Conservation (phyloP, 768 basidiomycete genomes). For the Boletus rufocinnamomeus region DNA sequence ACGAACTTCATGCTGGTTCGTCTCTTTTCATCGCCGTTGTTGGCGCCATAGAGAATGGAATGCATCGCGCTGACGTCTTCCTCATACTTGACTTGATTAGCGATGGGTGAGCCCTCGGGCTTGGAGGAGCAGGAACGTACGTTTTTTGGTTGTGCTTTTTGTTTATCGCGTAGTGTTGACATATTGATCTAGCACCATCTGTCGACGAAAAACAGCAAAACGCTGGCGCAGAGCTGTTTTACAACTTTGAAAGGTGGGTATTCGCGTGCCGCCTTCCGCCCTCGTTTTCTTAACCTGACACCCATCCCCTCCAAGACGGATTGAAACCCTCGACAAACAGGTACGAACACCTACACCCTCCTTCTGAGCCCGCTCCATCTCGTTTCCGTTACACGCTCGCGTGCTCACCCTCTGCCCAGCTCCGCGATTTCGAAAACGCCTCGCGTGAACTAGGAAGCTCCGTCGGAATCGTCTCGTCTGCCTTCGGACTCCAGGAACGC, state of each 20-base stretch:
- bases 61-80: not conserved
- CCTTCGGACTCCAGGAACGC: slow-evolving; percentile 49
- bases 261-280: not conserved
- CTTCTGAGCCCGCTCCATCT: not conserved
- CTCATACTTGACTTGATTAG: slow-evolving; percentile 12
- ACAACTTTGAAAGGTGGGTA: slow-evolving; percentile 45
- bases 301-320: slow-evolving; percentile 33
- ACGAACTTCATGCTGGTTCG: slow-evolving; percentile 34
- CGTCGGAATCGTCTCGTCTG: slow-evolving; percentile 54
- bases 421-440: slow-evolving; percentile 56
- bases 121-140: slow-evolving; percentile 44
- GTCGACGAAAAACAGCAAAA: slow-evolving; percentile 51
- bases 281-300: not conserved
- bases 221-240: slow-evolving; percentile 46
- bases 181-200: slow-evolving; percentile 32
- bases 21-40: not conserved
- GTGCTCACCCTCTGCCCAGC: slow-evolving; percentile 29
- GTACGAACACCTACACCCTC: slow-evolving; percentile 20
- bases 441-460: slow-evolving; percentile 57
- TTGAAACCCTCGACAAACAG: slow-evolving; percentile 52
- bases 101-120: slow-evolving; percentile 32
- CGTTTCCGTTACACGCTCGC: not conserved
- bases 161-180: not conserved
- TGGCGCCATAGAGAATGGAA: not conserved
- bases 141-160: not conserved